Evolutionary conservation across 768 basidiomycete genomes (phyloP), one percentile per base, ranked within the genome.

Genomic region (Rubroboletus pulcherrimus): DNA sequence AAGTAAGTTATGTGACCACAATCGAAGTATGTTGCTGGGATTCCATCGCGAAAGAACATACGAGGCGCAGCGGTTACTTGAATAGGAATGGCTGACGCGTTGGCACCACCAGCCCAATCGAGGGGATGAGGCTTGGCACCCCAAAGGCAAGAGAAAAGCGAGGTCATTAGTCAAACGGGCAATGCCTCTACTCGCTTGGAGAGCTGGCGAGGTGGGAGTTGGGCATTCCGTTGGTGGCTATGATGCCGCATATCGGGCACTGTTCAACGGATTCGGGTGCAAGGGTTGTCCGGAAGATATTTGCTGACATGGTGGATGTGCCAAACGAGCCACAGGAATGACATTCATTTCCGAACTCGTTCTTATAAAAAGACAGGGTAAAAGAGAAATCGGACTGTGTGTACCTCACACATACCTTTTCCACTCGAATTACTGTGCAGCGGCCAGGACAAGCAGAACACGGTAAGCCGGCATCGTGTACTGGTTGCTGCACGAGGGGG

Each of bases 321-420:
- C 45, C 37, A 54, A 21, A 53, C 54, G 19, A 54, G 63, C 64
- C 67, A 73, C 70, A 68, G 67, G 56, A 65, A 65, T 69, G 66
- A 61, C 48, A 17, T 71, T 71, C 70, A 71, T 71, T 73, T 71
- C 70, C 70, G 70, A 68, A 54, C 56, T 34, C 10, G 51, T 35
- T 47, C 51, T 54, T 69, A 70, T 71, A 71, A 70, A 66, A 71
- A 61, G 63, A 56, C 40, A 53, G 58, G 55, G 59, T 54, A 44
- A 60, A 46, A 38, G 56, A 48, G 34, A 46, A 30, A 7, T 57
- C 44, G 17, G 31, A 59, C 17, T 49, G 63, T 49, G 54, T 53
- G 60, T 41, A 17, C 56, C 53, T 48, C 70, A 31, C 24, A 62
- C 70, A 67, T 63, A 66, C 64, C 66, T 61, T 44, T 40, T 21